Evolutionary conservation across 345 rosid genomes (phyloP).

Genomic region (Citrus mangshanensis): DNA sequence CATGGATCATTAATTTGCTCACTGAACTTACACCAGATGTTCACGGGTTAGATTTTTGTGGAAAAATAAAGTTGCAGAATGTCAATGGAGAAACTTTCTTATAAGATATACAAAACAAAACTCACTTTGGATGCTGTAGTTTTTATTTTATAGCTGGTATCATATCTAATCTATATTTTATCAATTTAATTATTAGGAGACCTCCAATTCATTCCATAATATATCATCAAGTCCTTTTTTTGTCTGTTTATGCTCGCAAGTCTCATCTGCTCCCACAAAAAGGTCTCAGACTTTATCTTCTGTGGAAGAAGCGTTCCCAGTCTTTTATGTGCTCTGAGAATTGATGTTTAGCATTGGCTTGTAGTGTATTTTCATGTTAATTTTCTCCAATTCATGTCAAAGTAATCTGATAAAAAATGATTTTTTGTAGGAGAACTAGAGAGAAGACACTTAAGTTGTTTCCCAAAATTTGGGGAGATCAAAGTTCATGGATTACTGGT

Average conservation of each 20-base stretch:
- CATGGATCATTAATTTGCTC: neutral
- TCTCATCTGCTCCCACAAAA: neutral
- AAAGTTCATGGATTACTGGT: conserved; percentile 51
- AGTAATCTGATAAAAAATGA: neutral
- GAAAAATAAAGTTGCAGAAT: neutral
- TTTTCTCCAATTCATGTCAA: neutral
- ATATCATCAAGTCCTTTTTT: neutral
- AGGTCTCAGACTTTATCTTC: neutral
- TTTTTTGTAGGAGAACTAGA: conserved; percentile 53
- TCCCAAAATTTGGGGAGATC: conserved; percentile 46
- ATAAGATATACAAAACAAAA: neutral
- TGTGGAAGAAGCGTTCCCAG: neutral
- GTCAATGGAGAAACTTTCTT: neutral
- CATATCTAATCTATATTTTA: neutral
- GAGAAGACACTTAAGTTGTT: conserved; percentile 38
- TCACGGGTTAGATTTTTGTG: neutral
- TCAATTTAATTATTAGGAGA: neutral
- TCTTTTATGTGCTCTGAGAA: neutral
- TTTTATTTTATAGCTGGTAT: neutral
- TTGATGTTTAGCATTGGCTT: neutral
- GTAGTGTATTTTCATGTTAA: neutral
- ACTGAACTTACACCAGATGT: neutral
- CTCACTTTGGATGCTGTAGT: neutral
- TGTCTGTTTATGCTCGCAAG: neutral
- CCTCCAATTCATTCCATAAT: neutral